Evolutionary conservation across 1,284 basidiomycete species (phyloP), one percentile per base, ranked within the genome.

Genomic region (Leccinum variabile): DNA sequence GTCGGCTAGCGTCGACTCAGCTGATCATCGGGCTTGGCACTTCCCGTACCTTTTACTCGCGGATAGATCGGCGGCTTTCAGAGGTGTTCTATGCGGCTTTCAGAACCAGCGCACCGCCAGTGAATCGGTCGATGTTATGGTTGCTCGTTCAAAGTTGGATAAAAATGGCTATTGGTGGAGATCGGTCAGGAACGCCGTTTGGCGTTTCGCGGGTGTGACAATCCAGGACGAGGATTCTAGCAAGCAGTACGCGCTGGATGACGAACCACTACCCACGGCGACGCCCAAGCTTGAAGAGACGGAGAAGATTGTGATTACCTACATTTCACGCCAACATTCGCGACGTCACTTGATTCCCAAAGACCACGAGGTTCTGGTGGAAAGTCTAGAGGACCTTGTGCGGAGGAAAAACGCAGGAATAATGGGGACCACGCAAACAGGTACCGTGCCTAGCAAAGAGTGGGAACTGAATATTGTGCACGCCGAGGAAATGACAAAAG

Each of bases 11-110:
- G 57, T 16, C 18, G 59, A 66, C 35, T 64, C 64, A 0, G 62
- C 32, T 13, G 14, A 66, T 59, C 58, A 63, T 33, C 63, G 80
- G 53, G 81, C 80, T 13, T 84, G 79, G 79, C 78, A 81, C 64
- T 87, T 90, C 70, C 86, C 88, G 25, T 76, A 80, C 1, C 78
- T 85, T 11, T 79, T 94, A 4, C 79, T 93, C 53, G 80, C 84
- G 3, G 91, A 94, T 75, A 81, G 92, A 32, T 88, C 86, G 30
- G 92, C 91, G 0, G 81, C 91, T 1, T 88, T 89, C 75, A 81
- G 89, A 10, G 90, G 89, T 0, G 66, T 73, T 3, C 72, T 82
- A 10, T 91, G 89, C 57, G 88, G 87, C 8, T 76, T 79, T 32
- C 74, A 77, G 62, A 90, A 85, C 2, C 87, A 91, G 64, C 80